Evolutionary conservation across 345 rosid species (phyloP).

Genomic region (Anastatica hierochuntica): DNA sequence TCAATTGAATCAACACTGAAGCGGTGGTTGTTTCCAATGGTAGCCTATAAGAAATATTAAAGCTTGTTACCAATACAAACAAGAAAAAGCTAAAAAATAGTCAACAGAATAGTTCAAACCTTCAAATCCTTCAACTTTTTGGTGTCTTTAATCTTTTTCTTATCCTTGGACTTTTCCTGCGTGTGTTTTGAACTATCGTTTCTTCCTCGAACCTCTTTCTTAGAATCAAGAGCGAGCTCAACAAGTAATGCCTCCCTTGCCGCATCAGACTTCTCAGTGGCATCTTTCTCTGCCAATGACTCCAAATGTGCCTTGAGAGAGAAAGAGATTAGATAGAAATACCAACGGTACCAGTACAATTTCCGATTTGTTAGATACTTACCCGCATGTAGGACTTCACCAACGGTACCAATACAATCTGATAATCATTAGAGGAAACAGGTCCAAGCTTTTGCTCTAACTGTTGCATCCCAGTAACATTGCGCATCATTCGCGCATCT

Average conservation of each 20-base stretch:
- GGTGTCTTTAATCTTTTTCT: conserved; percentile 62
- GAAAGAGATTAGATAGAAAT: background rate
- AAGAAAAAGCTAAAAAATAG: background rate
- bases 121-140: conserved; percentile 66
- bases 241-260: conserved; percentile 93
- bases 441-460: conserved; percentile 75
- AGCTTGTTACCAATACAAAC: background rate
- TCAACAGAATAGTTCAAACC: conserved; percentile 32
- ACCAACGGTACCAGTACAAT: no score
- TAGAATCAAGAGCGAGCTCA: conserved; percentile 88
- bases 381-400: conserved; percentile 82
- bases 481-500: conserved; percentile 68
- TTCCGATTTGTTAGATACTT: conserved; percentile 29
- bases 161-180: conserved; percentile 76
- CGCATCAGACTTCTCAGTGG: conserved; percentile 94
- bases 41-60: conserved; percentile 35
- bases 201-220: conserved; percentile 54
- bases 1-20: conserved; percentile 39
- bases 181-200: conserved; percentile 43
- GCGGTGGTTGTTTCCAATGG: conserved; percentile 36
- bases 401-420: conserved; percentile 51
- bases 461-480: conserved; percentile 65
- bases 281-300: conserved; percentile 90
- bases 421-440: conserved; percentile 63
- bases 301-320: conserved; percentile 59